phyloP scores from a whole-genome alignment of 257 asterid species.

The Eustoma russellianum region DNA sequence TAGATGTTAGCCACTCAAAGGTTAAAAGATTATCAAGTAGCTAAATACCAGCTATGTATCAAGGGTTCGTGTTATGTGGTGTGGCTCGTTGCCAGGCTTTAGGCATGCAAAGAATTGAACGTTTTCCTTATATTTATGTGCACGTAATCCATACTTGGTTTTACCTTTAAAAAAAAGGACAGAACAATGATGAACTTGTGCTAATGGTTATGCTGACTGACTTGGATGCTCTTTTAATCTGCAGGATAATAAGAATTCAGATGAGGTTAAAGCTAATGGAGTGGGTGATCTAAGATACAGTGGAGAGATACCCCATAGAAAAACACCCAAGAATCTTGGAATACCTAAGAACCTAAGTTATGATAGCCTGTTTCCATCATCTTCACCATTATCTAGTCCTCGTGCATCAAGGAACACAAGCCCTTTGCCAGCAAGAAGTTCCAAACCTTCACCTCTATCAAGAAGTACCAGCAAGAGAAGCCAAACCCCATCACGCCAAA shows the following conservation, averaged over 20 bases:
- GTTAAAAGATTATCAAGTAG: too few species aligned
- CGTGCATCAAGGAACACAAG: conserved; percentile 14
- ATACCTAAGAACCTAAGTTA: conserved; percentile 4
- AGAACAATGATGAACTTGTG: too few species aligned
- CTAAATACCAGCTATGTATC: too few species aligned
- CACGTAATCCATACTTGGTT: too few species aligned
- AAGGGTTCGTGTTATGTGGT: too few species aligned
- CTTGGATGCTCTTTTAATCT: background rate
- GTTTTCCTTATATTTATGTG: too few species aligned
- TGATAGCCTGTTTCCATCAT: conserved; percentile 7
- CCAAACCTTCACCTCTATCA: conserved; percentile 18
- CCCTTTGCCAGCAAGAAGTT: conserved; percentile 13
- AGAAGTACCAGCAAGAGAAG: conserved; percentile 25
- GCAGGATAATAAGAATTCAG: conserved; percentile 21
- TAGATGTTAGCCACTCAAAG: too few species aligned
- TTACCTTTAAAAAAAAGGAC: too few species aligned
- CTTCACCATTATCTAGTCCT: conserved; percentile 22
- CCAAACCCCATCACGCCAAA: conserved; percentile 1
- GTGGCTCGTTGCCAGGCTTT: too few species aligned
- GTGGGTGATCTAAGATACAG: conserved; percentile 9
- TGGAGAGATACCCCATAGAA: conserved; percentile 3
- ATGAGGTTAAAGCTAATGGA: conserved; percentile 8
- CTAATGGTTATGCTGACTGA: too few species aligned
- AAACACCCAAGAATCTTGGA: conserved; percentile 3
- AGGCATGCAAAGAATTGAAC: too few species aligned